Base-by-base conservation (phyloP, 2,329 filamentous ascomycete species). In the Aureobasidium sp. region DNA sequence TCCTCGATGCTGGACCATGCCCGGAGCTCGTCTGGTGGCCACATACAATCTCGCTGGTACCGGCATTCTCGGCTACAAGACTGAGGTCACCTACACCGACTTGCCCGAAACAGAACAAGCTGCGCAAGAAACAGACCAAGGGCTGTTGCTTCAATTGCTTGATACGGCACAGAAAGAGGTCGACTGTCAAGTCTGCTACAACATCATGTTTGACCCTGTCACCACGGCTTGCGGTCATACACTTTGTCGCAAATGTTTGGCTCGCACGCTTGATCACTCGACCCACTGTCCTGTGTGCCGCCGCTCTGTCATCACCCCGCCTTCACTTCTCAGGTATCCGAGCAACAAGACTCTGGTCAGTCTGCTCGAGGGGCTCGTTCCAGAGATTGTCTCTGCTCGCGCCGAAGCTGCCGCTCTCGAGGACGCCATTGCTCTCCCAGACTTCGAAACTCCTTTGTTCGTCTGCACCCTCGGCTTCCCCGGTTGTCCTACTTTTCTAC, bases 151-250 rank as follows among this genome's bases (percentile, higher is more conserved):
- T 29, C 79, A 78, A 37, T 71, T 94, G 15, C 84, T 85, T 67
- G 82, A 87, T 29, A 77, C 79, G 1, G 79, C 84, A 3, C 83
- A 86, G 64, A 78, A 80, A 17, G 91, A 96, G 71, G 78, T 95
- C 70, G 91, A 96, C 69, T 97, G 92, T 67, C 90, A 94, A 68
- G 86, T 96, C 63, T 96, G 92, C 75, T 95, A 93, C 72, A 84
- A 86, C 44, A 74, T 95, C 25, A 88, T 93, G 72, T 78, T 91
- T 64, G 89, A 96, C 64, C 91, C 92, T 0, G 78, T 92, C 57
- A 96, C 91, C 0, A 95, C 90, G 0, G 81, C 84, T 1, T 97
- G 92, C 69, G 92, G 92, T 1, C 92, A 97, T 72, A 96, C 91
- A 0, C 93, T 94, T 69, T 97, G 92, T 72, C 86, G 89, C 22